phyloP scores from a whole-genome alignment of 2,329 filamentous ascomycete species.

The Aureobasidium sp. region DNA sequence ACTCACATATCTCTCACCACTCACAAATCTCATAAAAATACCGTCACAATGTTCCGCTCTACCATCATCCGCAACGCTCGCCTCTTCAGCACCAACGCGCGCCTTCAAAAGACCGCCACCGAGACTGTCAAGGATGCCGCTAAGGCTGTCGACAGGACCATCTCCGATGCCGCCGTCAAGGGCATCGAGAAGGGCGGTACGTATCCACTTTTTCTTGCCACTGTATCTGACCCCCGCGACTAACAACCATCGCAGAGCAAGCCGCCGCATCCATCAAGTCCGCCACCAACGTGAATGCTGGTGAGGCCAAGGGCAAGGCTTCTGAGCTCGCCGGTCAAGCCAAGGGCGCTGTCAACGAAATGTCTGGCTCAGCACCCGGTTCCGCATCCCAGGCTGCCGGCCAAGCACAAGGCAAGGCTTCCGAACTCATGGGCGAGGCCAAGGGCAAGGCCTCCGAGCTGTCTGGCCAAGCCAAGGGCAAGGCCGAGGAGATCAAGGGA shows the following conservation, averaged over 20 bases:
- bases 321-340: conserved; percentile 35
- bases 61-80: conserved; percentile 39
- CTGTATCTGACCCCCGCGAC: background rate
- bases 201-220: conserved; percentile 25
- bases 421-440: conserved; percentile 29
- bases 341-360: conserved; percentile 35
- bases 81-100: conserved; percentile 48
- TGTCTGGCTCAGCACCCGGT: conserved; percentile 33
- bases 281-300: conserved; percentile 23
- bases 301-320: conserved; percentile 37
- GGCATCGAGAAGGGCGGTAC: conserved; percentile 57
- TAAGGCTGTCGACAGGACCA: conserved; percentile 50
- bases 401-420: conserved; percentile 38
- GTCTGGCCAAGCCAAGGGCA: conserved; percentile 33
- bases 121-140: conserved; percentile 52
- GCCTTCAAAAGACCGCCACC: conserved; percentile 44
- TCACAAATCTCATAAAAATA: background rate
- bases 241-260: conserved; percentile 39
- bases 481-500: conserved; percentile 27
- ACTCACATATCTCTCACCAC: background rate
- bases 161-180: conserved; percentile 51
- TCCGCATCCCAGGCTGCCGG: background rate
- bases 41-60: conserved; percentile 40
- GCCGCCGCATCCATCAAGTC: conserved; percentile 41
- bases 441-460: conserved; percentile 36